Conservation (phyloP, 2,329 filamentous ascomycete genomes). For the Karstenula rhodostoma region DNA sequence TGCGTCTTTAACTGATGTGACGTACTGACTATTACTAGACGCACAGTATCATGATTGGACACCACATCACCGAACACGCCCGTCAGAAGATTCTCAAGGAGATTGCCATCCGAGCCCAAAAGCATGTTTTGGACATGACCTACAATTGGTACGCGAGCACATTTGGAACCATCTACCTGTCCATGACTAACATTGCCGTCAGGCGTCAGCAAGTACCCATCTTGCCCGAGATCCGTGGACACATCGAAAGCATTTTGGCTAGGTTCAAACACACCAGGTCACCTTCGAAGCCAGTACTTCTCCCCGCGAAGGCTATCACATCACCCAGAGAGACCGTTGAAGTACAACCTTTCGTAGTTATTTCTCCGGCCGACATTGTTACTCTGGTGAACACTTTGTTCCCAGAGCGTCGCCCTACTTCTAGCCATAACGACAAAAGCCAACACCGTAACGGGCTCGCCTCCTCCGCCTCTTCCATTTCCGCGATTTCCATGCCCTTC, state of each 20-base stretch:
- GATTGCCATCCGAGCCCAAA: conserved; percentile 80
- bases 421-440: conserved; percentile 58
- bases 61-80: conserved; percentile 90
- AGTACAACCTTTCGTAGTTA: conserved; percentile 79
- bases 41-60: conserved; percentile 76
- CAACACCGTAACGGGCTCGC: conserved; percentile 55
- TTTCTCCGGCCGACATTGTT: conserved; percentile 80
- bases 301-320: conserved; percentile 75
- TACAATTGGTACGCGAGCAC: conserved; percentile 67
- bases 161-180: conserved; percentile 23
- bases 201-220: conserved; percentile 69
- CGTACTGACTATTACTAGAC: conserved; percentile 57
- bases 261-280: conserved; percentile 62
- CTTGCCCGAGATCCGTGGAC: conserved; percentile 68
- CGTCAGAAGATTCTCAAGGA: conserved; percentile 77
- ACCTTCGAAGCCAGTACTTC: conserved; percentile 65
- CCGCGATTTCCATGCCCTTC: conserved; percentile 59
- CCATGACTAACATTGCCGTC: conserved; percentile 32
- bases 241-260: conserved; percentile 75
- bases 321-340: conserved; percentile 79
- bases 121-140: conserved; percentile 78
- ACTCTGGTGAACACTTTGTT: conserved; percentile 86
- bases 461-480: conserved; percentile 60
- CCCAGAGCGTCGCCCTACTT: conserved; percentile 74
- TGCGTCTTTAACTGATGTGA: conserved; percentile 8